Percentiles rank a stretch among this genome's conserved stretches.
Evolutionary conservation across 495 filamentous ascomycete genomes (phyloP).

Genomic region (Neurospora sp.): DNA sequence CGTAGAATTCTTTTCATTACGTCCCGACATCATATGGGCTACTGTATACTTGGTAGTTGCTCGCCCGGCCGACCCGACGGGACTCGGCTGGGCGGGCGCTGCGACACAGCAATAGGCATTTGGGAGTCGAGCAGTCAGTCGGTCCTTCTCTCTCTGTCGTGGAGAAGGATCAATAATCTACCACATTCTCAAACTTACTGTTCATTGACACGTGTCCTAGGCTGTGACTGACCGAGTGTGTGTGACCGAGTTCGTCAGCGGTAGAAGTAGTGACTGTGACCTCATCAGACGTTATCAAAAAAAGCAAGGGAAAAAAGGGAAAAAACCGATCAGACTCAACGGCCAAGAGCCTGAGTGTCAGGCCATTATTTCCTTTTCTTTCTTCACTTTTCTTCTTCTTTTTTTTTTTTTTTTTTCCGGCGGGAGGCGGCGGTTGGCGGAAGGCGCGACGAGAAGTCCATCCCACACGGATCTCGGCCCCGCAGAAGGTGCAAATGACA

Average conservation of each 20-base stretch:
- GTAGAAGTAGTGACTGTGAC: background rate
- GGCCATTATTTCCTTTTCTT: background rate
- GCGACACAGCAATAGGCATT: background rate
- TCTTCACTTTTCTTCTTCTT: background rate
- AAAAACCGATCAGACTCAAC: background rate
- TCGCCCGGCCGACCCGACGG: too few relatives aligned
- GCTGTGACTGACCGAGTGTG: background rate
- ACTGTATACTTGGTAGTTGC: background rate
- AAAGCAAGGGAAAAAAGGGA: background rate
- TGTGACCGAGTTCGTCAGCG: background rate
- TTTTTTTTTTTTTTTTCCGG: background rate
- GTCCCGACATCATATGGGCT: background rate
- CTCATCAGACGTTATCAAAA: background rate
- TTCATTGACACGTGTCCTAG: background rate
- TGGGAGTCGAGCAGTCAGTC: background rate
- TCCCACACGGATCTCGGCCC: background rate
- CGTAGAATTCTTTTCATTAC: background rate
- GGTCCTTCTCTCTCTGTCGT: background rate
- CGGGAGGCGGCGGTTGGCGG: background rate
- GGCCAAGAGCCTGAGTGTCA: fast-evolving
- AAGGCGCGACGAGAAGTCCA: background rate
- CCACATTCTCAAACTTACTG: background rate
- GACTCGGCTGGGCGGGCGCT: background rate
- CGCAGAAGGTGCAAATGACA: background rate
- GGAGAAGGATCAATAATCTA: background rate